Percentiles rank a stretch among this genome's conserved stretches.
Conservation (phyloP, 257 asterid species). For the Nicotiana attenuata region DNA sequence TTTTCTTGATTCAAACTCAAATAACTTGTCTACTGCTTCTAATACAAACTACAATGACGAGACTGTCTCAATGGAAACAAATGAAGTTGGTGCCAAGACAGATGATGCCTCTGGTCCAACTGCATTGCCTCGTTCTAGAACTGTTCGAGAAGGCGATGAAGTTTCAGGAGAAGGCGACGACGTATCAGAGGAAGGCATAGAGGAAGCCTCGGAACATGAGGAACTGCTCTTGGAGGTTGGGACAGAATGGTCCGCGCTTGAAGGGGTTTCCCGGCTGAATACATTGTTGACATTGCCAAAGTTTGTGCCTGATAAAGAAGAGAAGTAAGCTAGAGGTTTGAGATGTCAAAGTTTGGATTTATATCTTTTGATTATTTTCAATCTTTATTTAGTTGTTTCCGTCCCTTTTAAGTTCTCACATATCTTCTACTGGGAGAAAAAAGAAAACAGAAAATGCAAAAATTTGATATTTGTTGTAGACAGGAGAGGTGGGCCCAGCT, state of each 20-base stretch:
- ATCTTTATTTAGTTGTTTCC: neutral
- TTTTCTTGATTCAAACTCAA: slow-evolving; percentile 45
- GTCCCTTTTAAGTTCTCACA: slow-evolving; percentile 19
- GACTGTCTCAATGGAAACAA: slow-evolving; percentile 17
- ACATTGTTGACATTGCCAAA: slow-evolving; percentile 68
- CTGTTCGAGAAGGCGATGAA: slow-evolving; percentile 20
- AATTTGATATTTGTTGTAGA: slow-evolving; percentile 23
- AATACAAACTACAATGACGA: slow-evolving; percentile 31
- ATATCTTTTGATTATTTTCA: neutral
- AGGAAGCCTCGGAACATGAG: slow-evolving; percentile 36
- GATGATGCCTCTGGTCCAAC: slow-evolving; percentile 15
- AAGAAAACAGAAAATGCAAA: neutral
- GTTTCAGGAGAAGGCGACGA: slow-evolving; percentile 32
- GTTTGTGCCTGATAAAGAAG: slow-evolving; percentile 51
- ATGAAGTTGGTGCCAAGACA: slow-evolving; percentile 15
- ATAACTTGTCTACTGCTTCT: slow-evolving; percentile 28
- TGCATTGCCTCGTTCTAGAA: slow-evolving; percentile 27
- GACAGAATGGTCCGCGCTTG: slow-evolving; percentile 65
- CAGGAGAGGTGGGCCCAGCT: slow-evolving; percentile 46
- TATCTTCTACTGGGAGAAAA: slow-evolving; percentile 16
- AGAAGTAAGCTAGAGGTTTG: slow-evolving; percentile 30
- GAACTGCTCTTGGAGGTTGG: slow-evolving; percentile 26
- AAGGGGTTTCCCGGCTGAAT: slow-evolving; percentile 73
- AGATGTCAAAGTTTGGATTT: slow-evolving; percentile 13
- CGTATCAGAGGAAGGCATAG: slow-evolving; percentile 19